phyloP scores from a whole-genome alignment of 2,329 filamentous ascomycete genomes.

The Paecilomyces variotii region DNA sequence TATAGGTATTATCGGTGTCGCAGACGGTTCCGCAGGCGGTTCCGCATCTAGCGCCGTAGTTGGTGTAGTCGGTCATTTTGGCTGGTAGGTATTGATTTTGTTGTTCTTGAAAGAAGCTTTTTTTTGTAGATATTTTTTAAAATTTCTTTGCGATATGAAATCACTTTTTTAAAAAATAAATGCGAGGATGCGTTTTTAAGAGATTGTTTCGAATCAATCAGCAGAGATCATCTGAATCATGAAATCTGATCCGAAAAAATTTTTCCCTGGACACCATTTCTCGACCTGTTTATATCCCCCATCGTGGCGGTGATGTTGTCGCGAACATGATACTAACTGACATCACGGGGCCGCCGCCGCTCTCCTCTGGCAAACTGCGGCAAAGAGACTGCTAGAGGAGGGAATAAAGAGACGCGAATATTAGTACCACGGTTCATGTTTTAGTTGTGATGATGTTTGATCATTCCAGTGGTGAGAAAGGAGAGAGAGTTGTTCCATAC shows the following conservation, averaged over 20 bases:
- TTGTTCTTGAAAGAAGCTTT: neutral
- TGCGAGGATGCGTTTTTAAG: neutral
- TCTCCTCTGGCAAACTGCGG: neutral
- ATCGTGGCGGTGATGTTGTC: neutral
- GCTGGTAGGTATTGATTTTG: neutral
- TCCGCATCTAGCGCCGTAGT: neutral
- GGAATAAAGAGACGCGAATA: neutral
- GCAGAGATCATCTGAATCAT: neutral
- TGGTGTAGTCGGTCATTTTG: constrained; percentile 5
- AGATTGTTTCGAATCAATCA: neutral
- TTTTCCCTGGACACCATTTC: neutral
- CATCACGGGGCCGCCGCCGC: neutral
- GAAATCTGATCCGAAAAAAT: neutral
- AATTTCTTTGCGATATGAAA: neutral
- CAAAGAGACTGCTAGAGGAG: neutral
- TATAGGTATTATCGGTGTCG: neutral
- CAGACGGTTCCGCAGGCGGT: neutral
- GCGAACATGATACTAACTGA: neutral
- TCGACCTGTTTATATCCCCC: neutral
- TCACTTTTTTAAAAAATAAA: neutral
- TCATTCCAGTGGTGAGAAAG: neutral
- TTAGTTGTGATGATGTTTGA: neutral
- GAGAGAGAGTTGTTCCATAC: neutral
- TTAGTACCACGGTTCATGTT: neutral
- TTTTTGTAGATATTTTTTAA: neutral